These are phyloP conservation scores for Dactylis glomerata DNA, from an alignment of 176 grass and related monocot species.

Conservation along the genomic window DNA sequence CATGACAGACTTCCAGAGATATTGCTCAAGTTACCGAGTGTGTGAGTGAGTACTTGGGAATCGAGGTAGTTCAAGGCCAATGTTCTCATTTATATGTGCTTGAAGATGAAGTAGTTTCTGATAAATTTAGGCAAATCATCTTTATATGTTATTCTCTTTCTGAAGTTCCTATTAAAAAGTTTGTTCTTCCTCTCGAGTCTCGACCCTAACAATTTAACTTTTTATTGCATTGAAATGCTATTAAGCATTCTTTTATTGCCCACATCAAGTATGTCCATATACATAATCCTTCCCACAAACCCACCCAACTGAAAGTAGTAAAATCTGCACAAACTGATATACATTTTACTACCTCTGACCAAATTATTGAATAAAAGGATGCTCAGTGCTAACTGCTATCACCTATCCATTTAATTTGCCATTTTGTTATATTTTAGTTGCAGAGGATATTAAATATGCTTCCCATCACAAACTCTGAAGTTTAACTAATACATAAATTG, in stretches of 20 bases:
- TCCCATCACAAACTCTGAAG: slow-evolving; percentile 41
- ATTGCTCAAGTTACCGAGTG: no score
- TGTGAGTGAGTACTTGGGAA: no score
- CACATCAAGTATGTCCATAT: no score
- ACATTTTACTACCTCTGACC: not conserved
- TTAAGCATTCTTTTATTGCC: not conserved
- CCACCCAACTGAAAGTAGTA: not conserved
- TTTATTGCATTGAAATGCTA: not conserved
- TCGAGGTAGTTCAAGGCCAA: no score
- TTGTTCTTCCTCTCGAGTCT: not conserved
- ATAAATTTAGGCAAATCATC: no score
- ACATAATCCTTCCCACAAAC: not conserved
- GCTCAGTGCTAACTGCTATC: not conserved
- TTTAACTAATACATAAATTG: slow-evolving; percentile 46
- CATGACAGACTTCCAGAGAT: no score
- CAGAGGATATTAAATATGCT: slow-evolving; percentile 54
- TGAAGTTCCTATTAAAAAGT: no score
- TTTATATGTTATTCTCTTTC: no score
- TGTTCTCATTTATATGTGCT: no score
- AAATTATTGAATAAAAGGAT: not conserved
- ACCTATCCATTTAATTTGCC: slow-evolving; percentile 1
- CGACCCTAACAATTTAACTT: not conserved
- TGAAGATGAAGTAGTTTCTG: no score
- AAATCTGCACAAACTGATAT: not conserved
- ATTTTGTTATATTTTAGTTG: slow-evolving; percentile 1